These are phyloP conservation scores for Hypoxylon sp. DNA, from an alignment of 2,329 filamentous ascomycete species.

Conservation along the genomic window DNA sequence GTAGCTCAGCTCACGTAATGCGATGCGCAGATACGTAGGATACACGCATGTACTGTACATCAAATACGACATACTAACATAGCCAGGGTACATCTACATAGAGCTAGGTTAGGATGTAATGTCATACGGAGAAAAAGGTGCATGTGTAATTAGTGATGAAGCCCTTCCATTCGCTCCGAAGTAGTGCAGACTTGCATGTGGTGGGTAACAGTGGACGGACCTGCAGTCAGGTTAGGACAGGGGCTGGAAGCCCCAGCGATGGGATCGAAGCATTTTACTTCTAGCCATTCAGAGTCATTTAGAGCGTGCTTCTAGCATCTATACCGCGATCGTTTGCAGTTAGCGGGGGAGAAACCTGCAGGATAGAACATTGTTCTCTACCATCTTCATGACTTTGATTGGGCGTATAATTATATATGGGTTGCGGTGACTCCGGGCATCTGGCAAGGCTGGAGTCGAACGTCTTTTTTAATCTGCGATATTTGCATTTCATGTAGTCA, in stretches of 20 bases:
- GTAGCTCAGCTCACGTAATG: constrained; percentile 34
- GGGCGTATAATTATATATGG: constrained; percentile 8
- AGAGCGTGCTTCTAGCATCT: constrained; percentile 4
- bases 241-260: constrained; percentile 20
- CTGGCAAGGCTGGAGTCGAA: constrained; percentile 25
- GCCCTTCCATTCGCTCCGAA: constrained; percentile 20
- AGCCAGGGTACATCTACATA: too few relatives aligned
- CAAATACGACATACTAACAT: too few relatives aligned
- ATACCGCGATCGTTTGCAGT: constrained; percentile 23
- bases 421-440: constrained; percentile 27
- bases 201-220: constrained; percentile 27
- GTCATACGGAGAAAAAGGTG: constrained; percentile 10
- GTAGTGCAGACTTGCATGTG: constrained; percentile 13
- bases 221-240: constrained; percentile 28
- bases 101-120: too few relatives aligned
- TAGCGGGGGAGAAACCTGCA: constrained; percentile 13
- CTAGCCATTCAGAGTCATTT: constrained; percentile 25
- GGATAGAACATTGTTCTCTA: constrained; percentile 19
- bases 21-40: constrained; percentile 1
- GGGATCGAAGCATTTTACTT: constrained; percentile 20
- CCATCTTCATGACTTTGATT: constrained; percentile 20
- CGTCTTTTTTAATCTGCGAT: too few relatives aligned
- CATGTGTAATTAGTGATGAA: constrained; percentile 20
- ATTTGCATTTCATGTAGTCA: too few relatives aligned
- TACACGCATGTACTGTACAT: too few relatives aligned